Evolutionary conservation across 2,329 filamentous ascomycete species (phyloP), one percentile per base, ranked within the genome.

Genomic region (Cercospora canescens): DNA sequence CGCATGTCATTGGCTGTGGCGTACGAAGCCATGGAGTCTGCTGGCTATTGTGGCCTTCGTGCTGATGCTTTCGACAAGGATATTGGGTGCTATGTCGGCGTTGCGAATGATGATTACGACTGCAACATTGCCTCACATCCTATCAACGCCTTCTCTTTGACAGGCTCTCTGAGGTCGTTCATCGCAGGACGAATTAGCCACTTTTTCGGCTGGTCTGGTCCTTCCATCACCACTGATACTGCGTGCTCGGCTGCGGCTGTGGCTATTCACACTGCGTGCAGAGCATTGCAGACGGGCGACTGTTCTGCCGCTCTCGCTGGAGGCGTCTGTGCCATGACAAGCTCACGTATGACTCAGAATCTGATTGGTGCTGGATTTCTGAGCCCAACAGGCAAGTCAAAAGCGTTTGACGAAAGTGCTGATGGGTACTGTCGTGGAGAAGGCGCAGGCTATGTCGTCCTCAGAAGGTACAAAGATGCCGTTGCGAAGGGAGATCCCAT

Each of bases 341-440:
- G 69, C 52, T 74, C 76, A 1, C 32, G 74, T 52, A 72, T 66
- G 52, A 77, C 72, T 45, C 68, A 77, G 45, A 75, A 78, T 34
- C 72, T 82, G 6, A 75, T 72, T 3, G 74, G 71, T 0, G 82
- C 76, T 0, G 73, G 73, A 3, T 83, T 84, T 60, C 70, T 85
- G 0, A 82, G 78, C n/a, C 76, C 77, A 0, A 81, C 78, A 1
- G 82, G 83, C 0, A 76, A 80, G 14, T 86, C 85, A 66, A 84
- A 84, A 56, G 74, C 74, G 14, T 79, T 78, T 57, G 61, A 65
- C 41, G 68, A 37, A 35, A 30, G 28, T 75, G 73, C 1, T 16
- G 63, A 70, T 41, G 68, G 66, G 12, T 70, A 70, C 69, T 88
- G 2, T 73, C 72, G 75, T 26, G 74, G 65, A 21, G 75, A 76